Evolutionary conservation across 495 filamentous ascomycete species (phyloP).

Genomic region (Penicillium riverlandense): DNA sequence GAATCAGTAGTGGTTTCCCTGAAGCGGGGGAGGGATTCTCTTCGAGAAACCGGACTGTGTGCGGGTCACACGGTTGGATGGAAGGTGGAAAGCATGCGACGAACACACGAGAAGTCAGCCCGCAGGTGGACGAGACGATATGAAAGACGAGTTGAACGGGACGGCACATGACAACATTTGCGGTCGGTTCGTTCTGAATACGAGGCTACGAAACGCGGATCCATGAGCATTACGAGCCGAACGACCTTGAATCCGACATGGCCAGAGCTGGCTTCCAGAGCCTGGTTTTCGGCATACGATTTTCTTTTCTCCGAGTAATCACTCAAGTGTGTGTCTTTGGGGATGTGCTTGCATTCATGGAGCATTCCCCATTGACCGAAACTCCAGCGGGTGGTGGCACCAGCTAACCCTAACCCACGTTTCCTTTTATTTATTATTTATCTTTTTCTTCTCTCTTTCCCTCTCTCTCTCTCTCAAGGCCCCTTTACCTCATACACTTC

Average conservation of each 20-base stretch:
- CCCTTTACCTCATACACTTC: background rate
- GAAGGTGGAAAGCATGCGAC: conserved; percentile 1
- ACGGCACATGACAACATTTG: background rate
- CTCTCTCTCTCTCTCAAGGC: background rate
- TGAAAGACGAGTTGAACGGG: background rate
- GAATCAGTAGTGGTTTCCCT: conserved; percentile 14
- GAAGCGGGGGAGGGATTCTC: conserved; percentile 1
- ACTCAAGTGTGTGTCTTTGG: background rate
- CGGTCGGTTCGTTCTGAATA: conserved; percentile 10
- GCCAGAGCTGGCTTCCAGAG: conserved; percentile 3
- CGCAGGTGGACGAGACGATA: no score
- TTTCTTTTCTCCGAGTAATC: conserved; percentile 9
- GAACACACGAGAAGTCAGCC: no score
- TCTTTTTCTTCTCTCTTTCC: no score
- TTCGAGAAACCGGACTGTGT: conserved; percentile 12
- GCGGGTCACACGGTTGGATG: conserved; percentile 21
- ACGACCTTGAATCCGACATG: conserved; percentile 22
- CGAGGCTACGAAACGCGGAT: conserved; percentile 26
- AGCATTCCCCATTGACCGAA: background rate
- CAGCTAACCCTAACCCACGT: background rate
- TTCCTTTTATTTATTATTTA: background rate
- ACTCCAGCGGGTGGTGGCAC: no score
- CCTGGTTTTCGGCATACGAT: conserved; percentile 16
- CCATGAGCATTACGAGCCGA: conserved; percentile 31
- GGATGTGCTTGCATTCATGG: background rate